These are phyloP conservation scores for Coprinopsis sp. DNA, from an alignment of 768 basidiomycete species.

Conservation along the genomic window DNA sequence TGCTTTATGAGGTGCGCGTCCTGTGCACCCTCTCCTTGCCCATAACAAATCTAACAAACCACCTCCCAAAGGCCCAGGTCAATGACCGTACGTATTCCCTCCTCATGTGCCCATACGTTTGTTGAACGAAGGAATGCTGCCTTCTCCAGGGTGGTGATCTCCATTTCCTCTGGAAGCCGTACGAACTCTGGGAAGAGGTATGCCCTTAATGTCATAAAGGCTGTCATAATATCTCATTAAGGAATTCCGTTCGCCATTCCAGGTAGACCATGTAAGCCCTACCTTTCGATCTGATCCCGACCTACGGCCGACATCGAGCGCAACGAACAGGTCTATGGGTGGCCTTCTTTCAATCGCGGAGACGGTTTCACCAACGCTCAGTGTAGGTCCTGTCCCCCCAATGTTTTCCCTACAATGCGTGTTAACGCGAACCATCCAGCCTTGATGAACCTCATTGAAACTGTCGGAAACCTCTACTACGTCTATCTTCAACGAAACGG, in stretches of 20 bases:
- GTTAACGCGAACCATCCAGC: conserved; percentile 37
- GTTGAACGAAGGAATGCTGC: not conserved
- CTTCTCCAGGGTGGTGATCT: conserved; percentile 66
- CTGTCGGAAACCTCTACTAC: conserved; percentile 66
- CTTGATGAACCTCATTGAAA: conserved; percentile 75
- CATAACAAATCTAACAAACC: not conserved
- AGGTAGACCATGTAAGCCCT: conserved; percentile 35
- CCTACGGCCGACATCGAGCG: not conserved
- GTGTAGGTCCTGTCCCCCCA: conserved; percentile 39
- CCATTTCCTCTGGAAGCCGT: conserved; percentile 90
- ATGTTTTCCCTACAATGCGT: not conserved
- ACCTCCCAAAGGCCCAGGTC: conserved; percentile 62
- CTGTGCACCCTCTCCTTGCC: not conserved
- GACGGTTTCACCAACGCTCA: conserved; percentile 87
- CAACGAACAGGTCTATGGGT: conserved; percentile 60
- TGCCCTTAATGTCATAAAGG: conserved; percentile 29
- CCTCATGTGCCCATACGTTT: not conserved
- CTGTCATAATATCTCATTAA: not conserved
- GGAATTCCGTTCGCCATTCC: not conserved
- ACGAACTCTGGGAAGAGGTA: conserved; percentile 71
- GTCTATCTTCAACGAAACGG: conserved; percentile 68
- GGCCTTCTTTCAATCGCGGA: conserved; percentile 54
- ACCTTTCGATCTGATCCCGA: not conserved
- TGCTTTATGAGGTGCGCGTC: conserved; percentile 72
- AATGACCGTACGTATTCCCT: conserved; percentile 44